Evolutionary conservation across 345 rosid genomes (phyloP), one percentile per base, ranked within the genome.

Genomic region (Nasturtium officinale): DNA sequence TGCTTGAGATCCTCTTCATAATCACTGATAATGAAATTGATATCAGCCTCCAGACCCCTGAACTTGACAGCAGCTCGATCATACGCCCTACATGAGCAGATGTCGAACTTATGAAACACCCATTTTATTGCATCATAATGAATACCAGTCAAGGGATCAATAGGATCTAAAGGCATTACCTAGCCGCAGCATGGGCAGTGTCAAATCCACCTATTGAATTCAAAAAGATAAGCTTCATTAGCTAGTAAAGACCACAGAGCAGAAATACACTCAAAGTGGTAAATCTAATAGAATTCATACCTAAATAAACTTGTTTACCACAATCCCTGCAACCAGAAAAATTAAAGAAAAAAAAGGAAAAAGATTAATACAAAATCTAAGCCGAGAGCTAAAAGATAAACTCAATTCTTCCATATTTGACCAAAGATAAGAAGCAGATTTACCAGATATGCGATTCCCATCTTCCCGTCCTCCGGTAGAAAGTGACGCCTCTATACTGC

Each of bases 361-460:
- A n/a, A 9, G 18, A 43, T 60, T 42, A 65, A 21, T n/a, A 48
- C 18, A 65, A 64, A 51, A 62, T 30, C 61, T 47, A 71, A 46
- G n/a, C 9, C n/a, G 29, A 30, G 30, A 45, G 46, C 43, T 23
- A n/a, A 29, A 10, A 25, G 33, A 37, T 53, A 51, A 57, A 32
- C 46, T 16, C 43, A 69, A 21, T 21, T 57, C 43, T 28, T 33
- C 38, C 17, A 25, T 61, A 50, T 58, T 12, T 25, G 7, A 20
- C 15, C 45, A 17, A 43, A 50, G 47, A 23, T 8, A 46, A 56
- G 9, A 40, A 30, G 52, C 18, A 25, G 29, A 47, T 52, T 15
- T 68, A 93, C 98, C 98, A 93, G 56, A 93, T 93, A 83, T 93
- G 98, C 23, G 98, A 93, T 67, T 90, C 98, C 98, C 98, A 93